Percentiles rank a stretch among this genome's conserved stretches.
phyloP scores from a whole-genome alignment of 2,329 filamentous ascomycete species.

The Aureobasidium mangrovei region DNA sequence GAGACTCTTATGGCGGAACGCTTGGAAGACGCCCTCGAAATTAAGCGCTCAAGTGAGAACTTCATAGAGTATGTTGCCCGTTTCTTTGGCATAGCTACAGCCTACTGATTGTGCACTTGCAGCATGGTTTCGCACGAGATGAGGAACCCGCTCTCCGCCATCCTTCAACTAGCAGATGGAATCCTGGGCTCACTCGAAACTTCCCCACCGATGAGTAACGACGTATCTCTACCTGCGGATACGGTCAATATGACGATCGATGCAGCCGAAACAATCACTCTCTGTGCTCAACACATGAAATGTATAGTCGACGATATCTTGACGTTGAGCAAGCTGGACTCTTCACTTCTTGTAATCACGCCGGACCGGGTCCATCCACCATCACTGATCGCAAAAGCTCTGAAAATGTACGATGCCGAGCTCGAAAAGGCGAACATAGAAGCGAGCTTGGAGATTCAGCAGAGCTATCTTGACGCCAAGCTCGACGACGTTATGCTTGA shows the following conservation, averaged over 20 bases:
- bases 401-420: constrained; percentile 33
- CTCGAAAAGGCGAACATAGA: constrained; percentile 27
- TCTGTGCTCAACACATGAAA: constrained; percentile 5
- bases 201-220: neutral
- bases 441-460: constrained; percentile 27
- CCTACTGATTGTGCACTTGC: too few species aligned
- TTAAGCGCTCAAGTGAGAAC: constrained; percentile 28
- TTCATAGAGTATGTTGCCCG: constrained; percentile 24
- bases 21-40: constrained; percentile 29
- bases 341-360: constrained; percentile 29
- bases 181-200: constrained; percentile 28
- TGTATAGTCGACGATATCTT: constrained; percentile 36
- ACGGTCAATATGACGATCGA: constrained; percentile 16
- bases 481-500: constrained; percentile 34
- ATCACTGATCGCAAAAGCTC: constrained; percentile 28
- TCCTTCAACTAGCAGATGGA: constrained; percentile 37
- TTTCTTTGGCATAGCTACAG: too few species aligned
- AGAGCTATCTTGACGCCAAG: constrained; percentile 27
- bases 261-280: constrained; percentile 21
- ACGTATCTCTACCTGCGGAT: constrained; percentile 3
- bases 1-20: constrained; percentile 24
- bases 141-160: constrained; percentile 36
- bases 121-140: constrained; percentile 32
- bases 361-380: constrained; percentile 31
- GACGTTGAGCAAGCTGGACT: constrained; percentile 32